phyloP scores from a whole-genome alignment of 768 basidiomycete genomes.

The Russula foetens region DNA sequence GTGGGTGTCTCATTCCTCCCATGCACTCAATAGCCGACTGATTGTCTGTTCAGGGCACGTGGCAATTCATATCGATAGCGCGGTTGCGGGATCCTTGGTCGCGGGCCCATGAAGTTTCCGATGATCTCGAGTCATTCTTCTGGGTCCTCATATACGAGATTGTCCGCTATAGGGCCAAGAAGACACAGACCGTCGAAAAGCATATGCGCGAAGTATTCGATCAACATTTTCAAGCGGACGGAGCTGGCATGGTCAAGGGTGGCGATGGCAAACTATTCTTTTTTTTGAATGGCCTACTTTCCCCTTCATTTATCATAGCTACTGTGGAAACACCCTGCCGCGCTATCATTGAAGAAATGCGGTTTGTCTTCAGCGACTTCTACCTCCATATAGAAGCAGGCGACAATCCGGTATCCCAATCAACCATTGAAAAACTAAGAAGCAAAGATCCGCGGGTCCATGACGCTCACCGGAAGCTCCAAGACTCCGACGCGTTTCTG shows the following conservation, averaged over 20 bases:
- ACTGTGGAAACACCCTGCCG: background rate
- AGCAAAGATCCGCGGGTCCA: background rate
- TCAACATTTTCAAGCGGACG: background rate
- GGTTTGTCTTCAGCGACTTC: too few species aligned
- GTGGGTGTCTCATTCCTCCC: background rate
- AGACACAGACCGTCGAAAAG: background rate
- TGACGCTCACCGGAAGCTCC: background rate
- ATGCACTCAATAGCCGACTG: background rate
- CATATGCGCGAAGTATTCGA: background rate
- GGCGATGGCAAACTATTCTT: background rate
- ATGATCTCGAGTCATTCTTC: constrained; percentile 6
- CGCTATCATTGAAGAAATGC: background rate
- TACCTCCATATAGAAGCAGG: background rate
- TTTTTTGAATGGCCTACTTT: background rate
- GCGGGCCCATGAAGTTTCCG: background rate
- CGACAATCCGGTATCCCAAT: background rate
- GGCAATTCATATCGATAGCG: background rate
- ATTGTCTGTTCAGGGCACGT: background rate
- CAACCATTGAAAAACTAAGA: background rate
- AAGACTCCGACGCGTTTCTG: background rate
- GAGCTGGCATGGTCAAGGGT: background rate
- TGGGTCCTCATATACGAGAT: background rate
- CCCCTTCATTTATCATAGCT: background rate
- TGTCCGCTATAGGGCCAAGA: background rate
- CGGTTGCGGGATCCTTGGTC: background rate